phyloP scores from a whole-genome alignment of 805 yeast species.

The Groenewaldozyma salmanticensis region DNA sequence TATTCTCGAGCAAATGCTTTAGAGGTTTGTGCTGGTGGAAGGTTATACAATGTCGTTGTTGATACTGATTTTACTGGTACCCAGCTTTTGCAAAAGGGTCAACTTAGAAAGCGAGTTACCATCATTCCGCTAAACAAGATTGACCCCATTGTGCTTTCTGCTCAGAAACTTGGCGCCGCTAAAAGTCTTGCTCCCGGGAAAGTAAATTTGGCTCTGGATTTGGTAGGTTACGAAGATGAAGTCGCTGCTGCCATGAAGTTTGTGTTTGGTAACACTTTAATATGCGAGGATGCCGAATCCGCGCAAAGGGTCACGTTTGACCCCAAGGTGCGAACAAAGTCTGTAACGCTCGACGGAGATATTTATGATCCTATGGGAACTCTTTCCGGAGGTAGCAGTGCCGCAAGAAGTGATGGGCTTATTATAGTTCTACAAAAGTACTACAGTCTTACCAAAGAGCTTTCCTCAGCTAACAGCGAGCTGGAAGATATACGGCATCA shows the following conservation, averaged over 20 bases:
- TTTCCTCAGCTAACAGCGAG: conserved; percentile 35
- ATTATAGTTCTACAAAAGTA: conserved; percentile 58
- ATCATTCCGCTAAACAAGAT: conserved; percentile 89
- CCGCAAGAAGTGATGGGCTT: conserved; percentile 43
- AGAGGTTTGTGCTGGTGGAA: conserved; percentile 90
- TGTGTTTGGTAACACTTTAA: conserved; percentile 82
- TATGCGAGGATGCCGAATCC: conserved; percentile 79
- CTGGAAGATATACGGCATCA: conserved; percentile 33
- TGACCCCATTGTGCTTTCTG: conserved; percentile 45
- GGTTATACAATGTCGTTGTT: conserved; percentile 82
- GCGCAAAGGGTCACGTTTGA: conserved; percentile 86
- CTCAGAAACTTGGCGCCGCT: conserved; percentile 50
- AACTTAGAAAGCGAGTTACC: conserved; percentile 71
- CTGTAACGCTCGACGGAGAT: conserved; percentile 89
- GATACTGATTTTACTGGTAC: conserved; percentile 83
- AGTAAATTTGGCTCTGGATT: conserved; percentile 81
- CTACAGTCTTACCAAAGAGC: conserved; percentile 35
- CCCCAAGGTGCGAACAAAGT: conserved; percentile 66
- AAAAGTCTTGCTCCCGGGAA: conserved; percentile 69
- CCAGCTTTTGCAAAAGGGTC: conserved; percentile 67
- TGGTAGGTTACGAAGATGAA: conserved; percentile 64
- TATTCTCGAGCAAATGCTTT: conserved; percentile 65
- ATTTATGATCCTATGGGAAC: conserved; percentile 94
- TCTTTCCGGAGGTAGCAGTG: conserved; percentile 85
- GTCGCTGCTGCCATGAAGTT: conserved; percentile 78